These are phyloP conservation scores for Pichia occidentalis DNA, from an alignment of 805 yeast genomes.

Conservation along the genomic window DNA sequence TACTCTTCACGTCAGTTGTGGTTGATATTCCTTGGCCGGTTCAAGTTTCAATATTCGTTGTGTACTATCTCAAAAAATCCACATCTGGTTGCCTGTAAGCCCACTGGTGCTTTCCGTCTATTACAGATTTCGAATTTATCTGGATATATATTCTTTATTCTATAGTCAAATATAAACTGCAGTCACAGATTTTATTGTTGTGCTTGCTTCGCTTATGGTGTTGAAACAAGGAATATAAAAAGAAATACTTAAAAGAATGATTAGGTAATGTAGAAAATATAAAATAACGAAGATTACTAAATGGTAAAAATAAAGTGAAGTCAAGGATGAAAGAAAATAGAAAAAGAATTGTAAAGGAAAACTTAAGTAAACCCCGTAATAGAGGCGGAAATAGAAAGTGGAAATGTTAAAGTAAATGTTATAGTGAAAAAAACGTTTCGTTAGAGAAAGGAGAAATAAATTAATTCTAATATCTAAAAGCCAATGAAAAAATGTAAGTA, in stretches of 20 bases:
- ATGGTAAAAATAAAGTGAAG: background rate
- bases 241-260: background rate
- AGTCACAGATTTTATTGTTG: no score
- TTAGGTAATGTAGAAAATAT: background rate
- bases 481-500: background rate
- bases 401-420: background rate
- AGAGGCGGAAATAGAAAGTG: background rate
- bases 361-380: background rate
- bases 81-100: no score
- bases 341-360: background rate
- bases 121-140: no score
- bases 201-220: background rate
- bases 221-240: background rate
- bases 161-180: no score
- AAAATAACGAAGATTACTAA: background rate
- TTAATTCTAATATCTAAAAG: slow-evolving; percentile 1
- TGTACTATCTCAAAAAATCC: no score
- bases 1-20: no score
- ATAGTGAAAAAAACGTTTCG: background rate
- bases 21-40: no score
- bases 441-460: background rate
- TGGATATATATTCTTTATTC: no score
- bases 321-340: background rate
- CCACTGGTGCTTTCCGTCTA: no score
- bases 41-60: no score